Evolutionary conservation across 202 grass and related monocot species (phyloP).

Genomic region (Musa balbisiana): DNA sequence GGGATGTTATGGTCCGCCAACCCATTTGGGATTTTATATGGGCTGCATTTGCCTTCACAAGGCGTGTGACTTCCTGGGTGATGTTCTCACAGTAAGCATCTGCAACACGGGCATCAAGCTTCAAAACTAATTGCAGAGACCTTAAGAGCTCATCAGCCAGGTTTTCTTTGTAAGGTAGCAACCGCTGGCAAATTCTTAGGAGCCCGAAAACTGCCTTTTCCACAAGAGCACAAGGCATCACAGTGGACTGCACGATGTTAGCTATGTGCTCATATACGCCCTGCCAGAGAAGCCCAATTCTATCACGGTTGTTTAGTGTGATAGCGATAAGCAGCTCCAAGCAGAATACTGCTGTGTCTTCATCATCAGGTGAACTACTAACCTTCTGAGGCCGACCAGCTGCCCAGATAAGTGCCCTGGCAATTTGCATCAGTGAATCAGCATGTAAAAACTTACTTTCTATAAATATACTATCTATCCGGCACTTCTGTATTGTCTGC

Average conservation of each 20-base stretch:
- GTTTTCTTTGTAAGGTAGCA: conserved; percentile 96
- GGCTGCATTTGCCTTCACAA: conserved; percentile 86
- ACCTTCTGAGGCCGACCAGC: conserved; percentile 85
- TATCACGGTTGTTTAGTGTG: conserved; percentile 96
- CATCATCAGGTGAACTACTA: conserved; percentile 63
- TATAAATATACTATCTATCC: conserved; percentile 73
- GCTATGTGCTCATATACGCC: conserved; percentile 94
- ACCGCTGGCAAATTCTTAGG: conserved; percentile 81
- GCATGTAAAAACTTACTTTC: conserved; percentile 97
- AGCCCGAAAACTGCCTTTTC: conserved; percentile 97
- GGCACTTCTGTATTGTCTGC: conserved; percentile 76
- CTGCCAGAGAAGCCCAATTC: conserved; percentile 91
- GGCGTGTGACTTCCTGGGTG: conserved; percentile 74
- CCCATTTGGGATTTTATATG: conserved; percentile 98
- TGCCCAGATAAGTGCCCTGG: conserved; percentile 63
- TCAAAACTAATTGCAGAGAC: conserved; percentile 82
- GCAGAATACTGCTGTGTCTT: conserved; percentile 75
- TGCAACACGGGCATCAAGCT: conserved; percentile 96
- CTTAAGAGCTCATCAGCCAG: conserved; percentile 85
- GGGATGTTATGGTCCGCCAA: conserved; percentile 89
- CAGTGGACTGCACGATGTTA: conserved; percentile 81
- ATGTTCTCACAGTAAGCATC: conserved; percentile 99
- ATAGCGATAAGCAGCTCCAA: conserved; percentile 89
- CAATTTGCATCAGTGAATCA: conserved; percentile 71
- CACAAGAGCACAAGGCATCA: conserved; percentile 95